phyloP scores from a whole-genome alignment of 2,329 filamentous ascomycete genomes.

The Cercospora beticola region DNA sequence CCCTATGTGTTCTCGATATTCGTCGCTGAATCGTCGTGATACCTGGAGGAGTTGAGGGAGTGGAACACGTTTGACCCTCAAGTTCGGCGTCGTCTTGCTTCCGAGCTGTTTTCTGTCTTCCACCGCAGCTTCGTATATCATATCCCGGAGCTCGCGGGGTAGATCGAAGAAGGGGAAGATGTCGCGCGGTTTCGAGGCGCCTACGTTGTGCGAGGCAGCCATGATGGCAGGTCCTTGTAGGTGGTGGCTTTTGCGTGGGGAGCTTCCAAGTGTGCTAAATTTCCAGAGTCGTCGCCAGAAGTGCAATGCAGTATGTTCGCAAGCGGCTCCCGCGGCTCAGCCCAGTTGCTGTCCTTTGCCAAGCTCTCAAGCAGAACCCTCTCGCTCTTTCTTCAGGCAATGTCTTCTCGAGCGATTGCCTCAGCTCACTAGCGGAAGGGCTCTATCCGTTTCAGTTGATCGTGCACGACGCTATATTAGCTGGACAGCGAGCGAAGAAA shows the following conservation, averaged over 20 bases:
- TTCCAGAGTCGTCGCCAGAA: background rate
- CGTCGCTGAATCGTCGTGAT: background rate
- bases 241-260: background rate
- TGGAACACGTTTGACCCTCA: background rate
- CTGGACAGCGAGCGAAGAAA: too few relatives aligned
- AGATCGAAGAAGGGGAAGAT: constrained; percentile 23
- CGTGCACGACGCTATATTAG: too few relatives aligned
- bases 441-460: too few relatives aligned
- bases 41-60: background rate
- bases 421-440: background rate
- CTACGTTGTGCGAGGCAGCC: background rate
- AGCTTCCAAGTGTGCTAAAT: background rate
- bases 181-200: constrained; percentile 20
- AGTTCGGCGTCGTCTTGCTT: background rate
- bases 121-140: constrained; percentile 13
- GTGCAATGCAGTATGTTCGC: background rate
- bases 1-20: background rate
- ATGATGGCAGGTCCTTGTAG: background rate
- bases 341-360: background rate
- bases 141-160: constrained; percentile 18
- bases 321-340: background rate
- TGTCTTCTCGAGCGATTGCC: background rate
- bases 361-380: background rate
- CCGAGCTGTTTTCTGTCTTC: background rate
- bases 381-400: background rate